Evolutionary conservation across 1,139 yeast genomes (phyloP), one percentile per base, ranked within the genome.

Genomic region (Meyerozyma sp.): DNA sequence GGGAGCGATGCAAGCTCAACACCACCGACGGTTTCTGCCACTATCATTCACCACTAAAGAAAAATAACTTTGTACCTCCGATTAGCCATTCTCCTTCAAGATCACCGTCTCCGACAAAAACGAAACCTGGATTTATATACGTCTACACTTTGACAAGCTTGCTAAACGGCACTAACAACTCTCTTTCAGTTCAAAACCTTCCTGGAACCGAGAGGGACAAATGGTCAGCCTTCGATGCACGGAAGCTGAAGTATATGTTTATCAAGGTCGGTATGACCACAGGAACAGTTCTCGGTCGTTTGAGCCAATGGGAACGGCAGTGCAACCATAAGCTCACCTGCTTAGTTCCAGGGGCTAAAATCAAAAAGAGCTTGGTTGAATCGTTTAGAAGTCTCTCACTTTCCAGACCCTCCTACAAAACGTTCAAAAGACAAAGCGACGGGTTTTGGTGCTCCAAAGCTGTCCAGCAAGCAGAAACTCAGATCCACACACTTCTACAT

Each of bases 251-350:
- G 8, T 63, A 66, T 40, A 66, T 76, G 1, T 59, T 80, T 23
- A 59, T 81, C 14, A 81, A 81, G 46, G 72, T 81, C 4, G 86
- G 86, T 0, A 70, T 69, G 68, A 81, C 86, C 0, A 70, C 77
- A 2, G 73, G 71, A 36, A 56, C 65, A 0, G 81, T 80, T 0
- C 47, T 49, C 5, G 54, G 53, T 2, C 56, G 86, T 40, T 53
- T 81, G 26, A 55, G 55, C 40, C 84, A 81, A 53, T 81, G 86
- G 86, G 74, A 72, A 52, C 58, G 54, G 2, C 72, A 79, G 50
- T 81, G 86, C 51, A 63, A 66, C 9, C 84, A 79, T 46, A 64
- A 72, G 25, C 58, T 75, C 37, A 52, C 56, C 2, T 48, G 69
- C 20, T 47, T 76, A 3, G 55, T 59, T 25, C 80, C 81, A 3